Conservation (phyloP, 768 basidiomycete genomes). For the Termitomyces sp. region DNA sequence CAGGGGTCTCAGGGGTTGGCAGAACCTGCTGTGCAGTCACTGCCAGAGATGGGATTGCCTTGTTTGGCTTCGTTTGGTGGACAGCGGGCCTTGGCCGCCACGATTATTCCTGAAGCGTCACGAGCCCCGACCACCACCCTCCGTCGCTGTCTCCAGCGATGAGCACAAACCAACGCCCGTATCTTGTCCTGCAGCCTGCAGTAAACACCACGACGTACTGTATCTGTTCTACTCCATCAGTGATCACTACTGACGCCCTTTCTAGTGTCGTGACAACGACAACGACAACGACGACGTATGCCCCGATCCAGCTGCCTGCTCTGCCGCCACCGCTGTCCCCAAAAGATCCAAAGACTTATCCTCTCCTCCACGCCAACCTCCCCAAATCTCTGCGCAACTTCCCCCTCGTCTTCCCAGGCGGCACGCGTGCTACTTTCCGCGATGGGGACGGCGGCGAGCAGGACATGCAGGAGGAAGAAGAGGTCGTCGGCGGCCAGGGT, state of each 20-base stretch:
- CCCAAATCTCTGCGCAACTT: constrained; percentile 71
- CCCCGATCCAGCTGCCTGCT: constrained; percentile 78
- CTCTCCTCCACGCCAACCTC: constrained; percentile 69
- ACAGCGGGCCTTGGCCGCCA: constrained; percentile 1
- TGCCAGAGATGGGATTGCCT: not conserved
- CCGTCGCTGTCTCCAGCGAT: constrained; percentile 35
- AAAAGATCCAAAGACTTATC: constrained; percentile 77
- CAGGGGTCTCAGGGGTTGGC: not conserved
- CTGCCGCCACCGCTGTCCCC: constrained; percentile 67
- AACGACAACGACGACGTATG: constrained; percentile 84
- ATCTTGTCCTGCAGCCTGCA: constrained; percentile 71
- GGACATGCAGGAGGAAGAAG: constrained; percentile 71
- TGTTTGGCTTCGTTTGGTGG: constrained; percentile 11
- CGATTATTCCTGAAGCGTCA: not conserved
- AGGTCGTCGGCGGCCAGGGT: constrained; percentile 56
- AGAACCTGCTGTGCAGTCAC: not conserved
- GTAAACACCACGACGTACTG: constrained; percentile 82
- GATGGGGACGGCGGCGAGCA: constrained; percentile 61
- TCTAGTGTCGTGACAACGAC: constrained; percentile 85
- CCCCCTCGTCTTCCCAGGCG: constrained; percentile 76
- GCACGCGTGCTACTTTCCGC: constrained; percentile 73
- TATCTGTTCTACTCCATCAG: not conserved
- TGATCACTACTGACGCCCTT: constrained; percentile 4
- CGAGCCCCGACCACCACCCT: constrained; percentile 13
- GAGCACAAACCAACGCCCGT: constrained; percentile 61